Evolutionary conservation across 192 early-diverging fungal species (phyloP).

Genomic region (Umbelopsis vinacea): DNA sequence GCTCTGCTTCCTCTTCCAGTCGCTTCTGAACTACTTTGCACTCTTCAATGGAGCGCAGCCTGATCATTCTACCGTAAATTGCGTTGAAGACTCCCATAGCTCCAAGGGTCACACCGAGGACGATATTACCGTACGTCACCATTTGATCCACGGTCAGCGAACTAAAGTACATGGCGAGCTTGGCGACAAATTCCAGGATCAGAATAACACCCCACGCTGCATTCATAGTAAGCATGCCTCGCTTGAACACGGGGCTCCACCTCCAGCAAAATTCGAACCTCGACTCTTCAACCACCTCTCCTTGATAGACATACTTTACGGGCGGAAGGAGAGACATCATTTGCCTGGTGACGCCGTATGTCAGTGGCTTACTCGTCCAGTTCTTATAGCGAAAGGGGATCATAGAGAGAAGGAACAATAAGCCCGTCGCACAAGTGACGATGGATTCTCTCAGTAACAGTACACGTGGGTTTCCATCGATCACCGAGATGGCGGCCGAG

Average conservation of each 20-base stretch:
- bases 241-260: constrained; percentile 12
- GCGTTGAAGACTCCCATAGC: background rate
- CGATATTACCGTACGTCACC: constrained; percentile 39
- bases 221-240: background rate
- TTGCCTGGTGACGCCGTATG: constrained; percentile 21
- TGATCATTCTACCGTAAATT: background rate
- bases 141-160: constrained; percentile 22
- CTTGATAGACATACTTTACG: constrained; percentile 26
- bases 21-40: background rate
- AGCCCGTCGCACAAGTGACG: constrained; percentile 30
- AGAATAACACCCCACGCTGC: constrained; percentile 11
- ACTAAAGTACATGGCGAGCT: constrained; percentile 22
- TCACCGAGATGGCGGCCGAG: constrained; percentile 32
- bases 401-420: constrained; percentile 38
- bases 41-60: background rate
- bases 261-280: constrained; percentile 33
- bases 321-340: constrained; percentile 26
- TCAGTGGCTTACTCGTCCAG: constrained; percentile 27
- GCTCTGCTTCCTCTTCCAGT: background rate
- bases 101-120: constrained; percentile 30
- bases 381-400: constrained; percentile 33
- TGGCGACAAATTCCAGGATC: constrained; percentile 15
- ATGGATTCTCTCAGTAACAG: constrained; percentile 41
- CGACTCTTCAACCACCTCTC: constrained; percentile 26
- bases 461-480: constrained; percentile 35